Base-by-base conservation (phyloP, 805 yeast species). In the Lipomyces japonicus region DNA sequence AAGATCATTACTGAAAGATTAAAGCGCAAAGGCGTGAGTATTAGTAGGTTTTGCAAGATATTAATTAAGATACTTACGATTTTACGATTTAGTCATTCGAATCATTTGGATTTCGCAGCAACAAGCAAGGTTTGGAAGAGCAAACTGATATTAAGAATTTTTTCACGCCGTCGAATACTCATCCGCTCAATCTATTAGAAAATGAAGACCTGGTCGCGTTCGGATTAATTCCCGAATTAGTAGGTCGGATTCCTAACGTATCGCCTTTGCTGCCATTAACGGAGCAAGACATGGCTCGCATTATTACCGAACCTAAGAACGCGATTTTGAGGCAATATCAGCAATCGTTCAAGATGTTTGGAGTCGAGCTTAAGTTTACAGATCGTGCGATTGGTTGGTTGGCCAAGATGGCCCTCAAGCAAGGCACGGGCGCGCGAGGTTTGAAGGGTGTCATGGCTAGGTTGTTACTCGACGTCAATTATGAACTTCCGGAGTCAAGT, bases 371-470 rank as follows among this genome's bases (percentile, higher is more conserved):
- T 22, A 71, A 72, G 6, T 70, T 80, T 18, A 79, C 83, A 0
- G 65, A 64, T 4, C 68, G 69, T 10, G 83, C 84, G 0, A 61
- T 79, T 7, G 55, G 64, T n/a, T 68, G 64, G 35, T 73, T 80
- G 14, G 80, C 84, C 0, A 66, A 68, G 22, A 58, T 75, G 21
- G 79, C 84, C 0, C 58, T 76, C 30, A 63, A 66, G 24, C 79
- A 75, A 53, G 80, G 80, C 2, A 79, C 82, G 0, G 84, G 84
- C 26, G 84, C 84, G 0, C 69, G 84, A 59, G 84, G 84, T 0
- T 61, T 80, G 25, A 67, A 81, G 55, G 75, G 78, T 1, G 75
- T 78, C 3, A 68, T 80, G 74, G 83, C 58, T 10, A 24, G 51
- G 6, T 38, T 53, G n/a, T 47, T 53, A 14, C 24, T 53, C 31